Evolutionary conservation across 148 eudicot genomes (phyloP).

Genomic region (Vaccinium myrtillus): DNA sequence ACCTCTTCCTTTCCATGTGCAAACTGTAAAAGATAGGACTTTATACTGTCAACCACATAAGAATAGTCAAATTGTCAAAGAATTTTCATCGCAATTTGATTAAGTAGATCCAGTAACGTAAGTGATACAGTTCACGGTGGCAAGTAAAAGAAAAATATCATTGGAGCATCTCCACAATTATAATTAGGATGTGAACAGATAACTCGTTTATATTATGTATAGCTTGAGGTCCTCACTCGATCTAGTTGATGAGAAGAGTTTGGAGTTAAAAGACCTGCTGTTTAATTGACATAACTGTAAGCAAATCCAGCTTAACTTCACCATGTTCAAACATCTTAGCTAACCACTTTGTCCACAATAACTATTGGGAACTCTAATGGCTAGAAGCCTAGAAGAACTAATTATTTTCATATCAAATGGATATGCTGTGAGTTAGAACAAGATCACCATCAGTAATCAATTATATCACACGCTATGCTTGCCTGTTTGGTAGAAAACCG

Average conservation of each 20-base stretch:
- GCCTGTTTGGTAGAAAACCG: not conserved
- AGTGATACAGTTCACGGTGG: not conserved
- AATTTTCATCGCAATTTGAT: not conserved
- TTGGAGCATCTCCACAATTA: not conserved
- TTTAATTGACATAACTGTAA: not conserved
- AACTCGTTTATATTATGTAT: not conserved
- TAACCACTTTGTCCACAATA: not conserved
- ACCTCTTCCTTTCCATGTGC: conserved; percentile 62
- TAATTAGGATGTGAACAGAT: not conserved
- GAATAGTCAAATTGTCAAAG: not conserved
- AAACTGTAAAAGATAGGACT: conserved; percentile 34
- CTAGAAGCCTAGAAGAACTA: not conserved
- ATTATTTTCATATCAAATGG: not conserved
- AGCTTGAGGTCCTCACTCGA: not conserved
- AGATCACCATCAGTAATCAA: not conserved
- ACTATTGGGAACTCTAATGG: not conserved
- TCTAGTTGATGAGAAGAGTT: not conserved
- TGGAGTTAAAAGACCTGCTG: not conserved
- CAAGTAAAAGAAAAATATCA: not conserved
- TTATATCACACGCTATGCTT: not conserved
- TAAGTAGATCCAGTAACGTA: not conserved
- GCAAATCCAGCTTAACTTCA: conserved; percentile 2
- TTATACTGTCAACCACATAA: not conserved
- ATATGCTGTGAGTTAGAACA: not conserved
- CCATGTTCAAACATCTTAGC: not conserved